Base-by-base conservation (phyloP, 1,139 yeast species). In the Nadsonia commutata region DNA sequence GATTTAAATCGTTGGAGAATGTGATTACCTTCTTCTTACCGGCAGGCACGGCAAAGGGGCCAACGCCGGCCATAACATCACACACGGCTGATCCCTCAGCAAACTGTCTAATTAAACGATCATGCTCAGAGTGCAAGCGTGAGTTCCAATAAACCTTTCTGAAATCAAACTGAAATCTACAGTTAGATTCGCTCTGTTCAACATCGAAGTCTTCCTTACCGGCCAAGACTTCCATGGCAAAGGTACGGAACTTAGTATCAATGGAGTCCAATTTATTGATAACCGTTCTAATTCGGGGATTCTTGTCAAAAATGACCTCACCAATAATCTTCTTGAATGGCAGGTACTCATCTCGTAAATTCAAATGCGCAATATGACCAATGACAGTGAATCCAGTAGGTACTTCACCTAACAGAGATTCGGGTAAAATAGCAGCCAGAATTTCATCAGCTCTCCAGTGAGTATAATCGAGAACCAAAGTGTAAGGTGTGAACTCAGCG, bases 31-130 rank as follows among this genome's bases (percentile, higher is more conserved):
- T 71, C 48, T 80, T 84, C 60, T 82, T 86, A 17, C 88, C 98
- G 1, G 96, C 95, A 0, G 99, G 99, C 1, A 90, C 76, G 1
- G 94, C 93, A 66, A 93, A 93, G 2, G 99, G 99, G 0, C 99
- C 99, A 2, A 93, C 98, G 33, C 99, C 99, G 1, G 96, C 98
- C 74, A 93, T 84, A 0, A 86, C 97, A 65, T 93, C 99, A 51
- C 86, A 85, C 0, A 93, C 84, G 2, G 84, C 82, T 48, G 80
- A 82, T 9, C 78, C 71, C 16, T 7, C 16, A 27, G 33, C 8
- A 9, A 27, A 27, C n/a, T 27, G 33, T 11, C 33, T 13, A 8
- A 90, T 78, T 41, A 93, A 64, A 47, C 97, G 67, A 43, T 79
- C 93, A 60, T 93, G 99, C 56, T 93, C 99, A 0, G 95, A 82